Evolutionary conservation across 345 rosid genomes (phyloP), one percentile per base, ranked within the genome.

Genomic region (Salix koriyanagi): DNA sequence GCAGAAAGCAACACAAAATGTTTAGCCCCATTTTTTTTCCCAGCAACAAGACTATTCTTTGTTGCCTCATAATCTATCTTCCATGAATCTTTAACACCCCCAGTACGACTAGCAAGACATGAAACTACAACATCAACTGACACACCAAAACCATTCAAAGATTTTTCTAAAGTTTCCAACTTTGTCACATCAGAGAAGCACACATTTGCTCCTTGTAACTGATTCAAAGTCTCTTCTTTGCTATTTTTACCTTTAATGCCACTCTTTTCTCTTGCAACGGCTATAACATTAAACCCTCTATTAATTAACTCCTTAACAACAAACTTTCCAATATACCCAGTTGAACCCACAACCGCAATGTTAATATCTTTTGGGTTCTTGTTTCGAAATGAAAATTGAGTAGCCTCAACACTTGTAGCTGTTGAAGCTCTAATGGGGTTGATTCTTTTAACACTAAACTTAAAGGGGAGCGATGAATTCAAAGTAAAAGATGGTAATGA

Each of bases 51-150:
- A 77, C 96, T 95, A 79, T 91, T 93, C 83, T 82, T 93, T 3
- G 94, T 90, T 46, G 99, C 97, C 80, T 93, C 93, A 56, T 93
- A 95, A 73, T 95, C 99, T 71, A 95, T 95, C 76, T 85, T 90
- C 97, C 99, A 90, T 13, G 99, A 95, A 88, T 95, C 99, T 68
- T 85, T 89, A 30, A 95, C 90, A 44, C 97, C 97, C 26, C 97
- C 99, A 36, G 79, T 73, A 7, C 99, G 93, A 65, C 97, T 91
- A 65, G 99, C 99, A 39, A 95, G 93, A 71, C 99, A 95, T 10
- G 99, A 95, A 10, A 95, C 94, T 56, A 93, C 96, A 36, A 95
- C 96, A 76, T 95, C 97, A 54, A 93, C 62, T 30, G 86, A 72
- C 73, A 82, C 64, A 39, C 88, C 91, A 36, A 88, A 87, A 26